Conservation (phyloP, 768 basidiomycete species). For the Hygrophorus russula region DNA sequence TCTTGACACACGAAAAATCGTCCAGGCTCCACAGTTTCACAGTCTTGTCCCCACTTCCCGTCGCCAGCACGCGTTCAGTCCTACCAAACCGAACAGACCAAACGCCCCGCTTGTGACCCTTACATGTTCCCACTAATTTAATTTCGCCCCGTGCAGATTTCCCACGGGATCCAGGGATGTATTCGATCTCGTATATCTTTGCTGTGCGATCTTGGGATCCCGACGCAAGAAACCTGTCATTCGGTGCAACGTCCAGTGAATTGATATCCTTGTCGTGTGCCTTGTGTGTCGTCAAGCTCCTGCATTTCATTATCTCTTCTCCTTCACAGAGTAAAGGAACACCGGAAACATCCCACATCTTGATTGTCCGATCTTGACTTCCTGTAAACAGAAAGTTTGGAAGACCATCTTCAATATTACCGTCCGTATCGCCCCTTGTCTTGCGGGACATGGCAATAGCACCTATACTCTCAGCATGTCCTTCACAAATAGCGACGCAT, state of each 20-base stretch:
- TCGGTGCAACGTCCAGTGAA: slow-evolving; percentile 84
- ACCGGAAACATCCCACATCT: slow-evolving; percentile 89
- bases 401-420: slow-evolving; percentile 14
- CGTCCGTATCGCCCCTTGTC: slow-evolving; percentile 16
- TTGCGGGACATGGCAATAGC: slow-evolving; percentile 76
- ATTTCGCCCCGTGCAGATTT: slow-evolving; percentile 55
- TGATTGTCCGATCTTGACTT: slow-evolving; percentile 94
- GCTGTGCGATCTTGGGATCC: slow-evolving; percentile 95
- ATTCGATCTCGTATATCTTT: slow-evolving; percentile 77
- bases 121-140: slow-evolving; percentile 74
- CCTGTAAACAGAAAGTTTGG: slow-evolving; percentile 84
- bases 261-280: slow-evolving; percentile 99
- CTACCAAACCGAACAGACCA: slow-evolving; percentile 89
- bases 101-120: slow-evolving; percentile 93
- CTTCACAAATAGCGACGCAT: slow-evolving; percentile 83
- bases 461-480: slow-evolving; percentile 90
- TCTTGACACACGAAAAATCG: slow-evolving; percentile 88
- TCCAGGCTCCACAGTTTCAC: slow-evolving; percentile 91
- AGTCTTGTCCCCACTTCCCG: slow-evolving; percentile 92
- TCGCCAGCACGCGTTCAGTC: slow-evolving; percentile 77
- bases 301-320: slow-evolving; percentile 36
- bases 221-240: slow-evolving; percentile 79
- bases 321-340: slow-evolving; percentile 23
- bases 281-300: slow-evolving; percentile 74
- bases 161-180: slow-evolving; percentile 26